phyloP scores from a whole-genome alignment of 108 stramenopile genomes.

The Skeletonema tropicum region DNA sequence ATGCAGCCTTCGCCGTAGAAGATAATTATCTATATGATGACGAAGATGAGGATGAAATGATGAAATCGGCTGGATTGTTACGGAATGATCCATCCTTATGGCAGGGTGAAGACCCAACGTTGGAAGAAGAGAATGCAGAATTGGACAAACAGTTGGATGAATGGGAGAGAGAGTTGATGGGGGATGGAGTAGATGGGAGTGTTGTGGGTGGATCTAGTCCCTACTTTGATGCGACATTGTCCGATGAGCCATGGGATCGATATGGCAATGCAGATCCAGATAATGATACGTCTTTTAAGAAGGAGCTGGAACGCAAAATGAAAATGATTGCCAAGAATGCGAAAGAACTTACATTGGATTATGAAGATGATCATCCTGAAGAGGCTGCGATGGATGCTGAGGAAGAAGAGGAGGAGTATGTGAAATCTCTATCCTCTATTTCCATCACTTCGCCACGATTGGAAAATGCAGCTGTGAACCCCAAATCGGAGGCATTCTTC shows the following conservation, averaged over 20 bases:
- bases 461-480: constrained; percentile 67
- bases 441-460: constrained; percentile 53
- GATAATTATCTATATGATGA: constrained; percentile 83
- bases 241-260: constrained; percentile 82
- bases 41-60: constrained; percentile 32
- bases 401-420: constrained; percentile 57
- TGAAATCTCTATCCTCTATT: constrained; percentile 56
- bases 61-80: constrained; percentile 8
- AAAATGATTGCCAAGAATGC: constrained; percentile 38
- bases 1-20: constrained; percentile 53
- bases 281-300: constrained; percentile 37
- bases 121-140: constrained; percentile 53
- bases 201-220: constrained; percentile 53
- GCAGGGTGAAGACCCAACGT: constrained; percentile 39
- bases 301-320: constrained; percentile 47
- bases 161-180: constrained; percentile 43
- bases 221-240: constrained; percentile 40
- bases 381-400: constrained; percentile 36
- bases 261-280: constrained; percentile 48
- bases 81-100: constrained; percentile 36
- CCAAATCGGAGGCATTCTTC: constrained; percentile 74
- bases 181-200: constrained; percentile 43
- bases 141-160: constrained; percentile 56
- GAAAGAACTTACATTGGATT: constrained; percentile 43
- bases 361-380: constrained; percentile 52